Evolutionary conservation across 2,329 filamentous ascomycete species (phyloP).

Genomic region (Claviceps cyperi): DNA sequence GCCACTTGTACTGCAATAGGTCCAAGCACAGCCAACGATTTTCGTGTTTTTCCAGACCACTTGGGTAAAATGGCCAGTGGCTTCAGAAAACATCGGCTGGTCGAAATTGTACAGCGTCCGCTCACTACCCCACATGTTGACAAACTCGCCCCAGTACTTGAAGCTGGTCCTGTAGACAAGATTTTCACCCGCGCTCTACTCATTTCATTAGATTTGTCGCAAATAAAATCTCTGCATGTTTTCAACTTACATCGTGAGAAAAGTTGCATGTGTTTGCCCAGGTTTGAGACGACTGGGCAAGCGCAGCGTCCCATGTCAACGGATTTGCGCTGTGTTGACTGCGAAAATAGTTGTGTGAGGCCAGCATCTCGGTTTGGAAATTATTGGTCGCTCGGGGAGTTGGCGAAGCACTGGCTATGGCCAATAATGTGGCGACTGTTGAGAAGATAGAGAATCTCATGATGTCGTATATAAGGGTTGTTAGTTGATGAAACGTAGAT

Average conservation of each 20-base stretch:
- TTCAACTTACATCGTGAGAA: background rate
- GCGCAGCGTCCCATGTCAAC: background rate
- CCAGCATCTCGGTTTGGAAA: constrained; percentile 1
- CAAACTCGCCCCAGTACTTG: background rate
- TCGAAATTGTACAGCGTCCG: background rate
- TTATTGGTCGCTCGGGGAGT: background rate
- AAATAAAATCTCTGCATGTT: too few species aligned
- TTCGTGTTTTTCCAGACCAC: background rate
- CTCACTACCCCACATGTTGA: constrained; percentile 2
- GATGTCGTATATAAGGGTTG: background rate
- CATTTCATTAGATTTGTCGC: background rate
- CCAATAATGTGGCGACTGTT: background rate
- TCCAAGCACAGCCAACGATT: background rate
- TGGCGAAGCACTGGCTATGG: background rate
- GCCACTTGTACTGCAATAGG: background rate
- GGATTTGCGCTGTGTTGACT: background rate
- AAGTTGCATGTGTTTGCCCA: constrained; percentile 3
- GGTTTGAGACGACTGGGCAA: background rate
- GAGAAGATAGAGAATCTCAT: background rate
- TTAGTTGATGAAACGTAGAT: too few species aligned
- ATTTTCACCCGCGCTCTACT: constrained; percentile 1
- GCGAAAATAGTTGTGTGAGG: constrained; percentile 1
- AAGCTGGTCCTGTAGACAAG: background rate
- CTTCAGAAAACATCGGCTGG: background rate
- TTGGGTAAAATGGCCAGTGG: constrained; percentile 1